These are phyloP conservation scores for Penicillium frequentans DNA, from an alignment of 2,329 filamentous ascomycete species.

Conservation along the genomic window DNA sequence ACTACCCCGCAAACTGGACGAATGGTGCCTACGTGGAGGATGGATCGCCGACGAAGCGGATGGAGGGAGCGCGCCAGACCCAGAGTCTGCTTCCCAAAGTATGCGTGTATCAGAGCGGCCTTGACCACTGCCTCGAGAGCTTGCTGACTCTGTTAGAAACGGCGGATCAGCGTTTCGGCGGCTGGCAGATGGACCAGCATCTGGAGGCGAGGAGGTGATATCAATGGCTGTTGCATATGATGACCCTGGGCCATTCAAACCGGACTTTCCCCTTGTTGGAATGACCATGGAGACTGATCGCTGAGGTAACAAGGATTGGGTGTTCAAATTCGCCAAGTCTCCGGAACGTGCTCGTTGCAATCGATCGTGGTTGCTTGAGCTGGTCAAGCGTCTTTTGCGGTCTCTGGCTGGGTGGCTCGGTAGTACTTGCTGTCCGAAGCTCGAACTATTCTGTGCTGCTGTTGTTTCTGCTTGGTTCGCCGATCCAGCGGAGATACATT, in stretches of 20 bases:
- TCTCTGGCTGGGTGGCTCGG: constrained; percentile 20
- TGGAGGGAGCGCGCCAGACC: neutral
- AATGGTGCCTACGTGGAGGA: neutral
- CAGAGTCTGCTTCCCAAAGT: neutral
- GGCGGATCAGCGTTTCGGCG: neutral
- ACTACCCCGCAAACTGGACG: neutral
- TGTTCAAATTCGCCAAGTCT: neutral
- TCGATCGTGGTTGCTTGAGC: constrained; percentile 30
- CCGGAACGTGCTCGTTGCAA: constrained; percentile 11
- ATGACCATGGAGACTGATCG: constrained; percentile 24
- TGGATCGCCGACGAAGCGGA: neutral
- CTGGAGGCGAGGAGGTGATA: constrained; percentile 31
- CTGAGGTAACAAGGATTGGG: constrained; percentile 18
- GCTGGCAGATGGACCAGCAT: neutral
- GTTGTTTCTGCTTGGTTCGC: neutral
- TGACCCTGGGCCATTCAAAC: constrained; percentile 22
- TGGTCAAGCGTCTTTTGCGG: constrained; percentile 46
- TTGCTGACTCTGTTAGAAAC: neutral
- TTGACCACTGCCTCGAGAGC: neutral
- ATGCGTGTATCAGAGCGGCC: neutral
- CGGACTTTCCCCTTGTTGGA: constrained; percentile 12
- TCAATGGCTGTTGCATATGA: constrained; percentile 36
- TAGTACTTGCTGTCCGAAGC: neutral
- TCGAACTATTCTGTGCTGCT: neutral
- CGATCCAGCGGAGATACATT: neutral